These are phyloP conservation scores for Pseudotsuga menziesii DNA, from an alignment of 75 land plant genomes.

Conservation along the genomic window DNA sequence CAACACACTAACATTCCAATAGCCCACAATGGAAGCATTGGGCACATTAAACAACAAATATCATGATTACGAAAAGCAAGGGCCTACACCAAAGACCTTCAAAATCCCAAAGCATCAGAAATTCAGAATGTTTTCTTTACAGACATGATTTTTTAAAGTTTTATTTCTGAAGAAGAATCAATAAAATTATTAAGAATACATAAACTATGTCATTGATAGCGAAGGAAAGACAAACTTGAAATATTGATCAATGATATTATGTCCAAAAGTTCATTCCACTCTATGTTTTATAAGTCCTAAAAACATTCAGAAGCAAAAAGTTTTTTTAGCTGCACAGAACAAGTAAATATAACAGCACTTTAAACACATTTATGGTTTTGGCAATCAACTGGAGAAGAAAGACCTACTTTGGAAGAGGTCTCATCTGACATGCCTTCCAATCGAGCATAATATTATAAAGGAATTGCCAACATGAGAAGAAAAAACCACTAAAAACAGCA, in stretches of 20 bases:
- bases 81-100: too few species aligned
- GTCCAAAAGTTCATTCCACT: neutral
- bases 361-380: neutral
- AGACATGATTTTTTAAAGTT: too few species aligned
- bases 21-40: too few species aligned
- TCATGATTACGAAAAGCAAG: too few species aligned
- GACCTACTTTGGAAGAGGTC: constrained; percentile 49
- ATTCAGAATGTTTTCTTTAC: too few species aligned
- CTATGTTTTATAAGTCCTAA: neutral
- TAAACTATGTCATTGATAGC: neutral
- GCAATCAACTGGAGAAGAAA: neutral
- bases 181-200: neutral
- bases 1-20: too few species aligned
- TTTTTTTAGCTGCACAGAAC: neutral
- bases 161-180: too few species aligned
- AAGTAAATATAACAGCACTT: neutral
- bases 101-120: too few species aligned
- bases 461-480: constrained; percentile 74
- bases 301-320: neutral
- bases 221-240: neutral
- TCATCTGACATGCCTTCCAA: constrained; percentile 56
- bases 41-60: too few species aligned
- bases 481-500: constrained; percentile 60
- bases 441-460: constrained; percentile 46
- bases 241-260: neutral